A percentile compares a stretch with the other conserved stretches of the same genome.
These are phyloP conservation scores for Plenodomus tracheiphilus DNA, from an alignment of 2,329 filamentous ascomycete genomes.

Conservation along the genomic window DNA sequence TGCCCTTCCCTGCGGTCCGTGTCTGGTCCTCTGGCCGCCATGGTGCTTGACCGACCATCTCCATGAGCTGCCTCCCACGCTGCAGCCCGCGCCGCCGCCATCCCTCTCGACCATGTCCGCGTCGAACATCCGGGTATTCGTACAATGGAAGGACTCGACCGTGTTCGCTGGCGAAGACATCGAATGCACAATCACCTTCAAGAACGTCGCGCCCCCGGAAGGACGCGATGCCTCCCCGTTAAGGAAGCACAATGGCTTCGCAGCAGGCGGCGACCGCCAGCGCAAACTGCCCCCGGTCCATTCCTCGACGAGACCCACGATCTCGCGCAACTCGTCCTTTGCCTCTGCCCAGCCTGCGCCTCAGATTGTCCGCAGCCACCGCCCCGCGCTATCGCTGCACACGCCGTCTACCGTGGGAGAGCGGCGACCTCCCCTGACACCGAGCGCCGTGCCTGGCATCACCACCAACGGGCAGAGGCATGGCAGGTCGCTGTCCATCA, in stretches of 20 bases:
- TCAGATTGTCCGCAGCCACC: conserved; percentile 59
- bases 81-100: conserved; percentile 30
- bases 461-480: conserved; percentile 41
- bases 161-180: conserved; percentile 97
- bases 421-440: conserved; percentile 26
- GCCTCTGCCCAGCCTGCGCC: conserved; percentile 34
- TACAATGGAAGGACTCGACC: conserved; percentile 90
- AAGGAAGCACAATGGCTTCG: conserved; percentile 43
- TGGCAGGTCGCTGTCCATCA: conserved; percentile 54
- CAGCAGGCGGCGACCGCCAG: conserved; percentile 41
- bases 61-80: conserved; percentile 36
- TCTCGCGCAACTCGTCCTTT: conserved; percentile 43
- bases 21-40: conserved; percentile 24
- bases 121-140: conserved; percentile 86
- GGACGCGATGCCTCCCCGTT: conserved; percentile 36
- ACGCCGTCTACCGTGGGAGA: conserved; percentile 42
- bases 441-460: conserved; percentile 23
- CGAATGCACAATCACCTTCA: conserved; percentile 95
- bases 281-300: conserved; percentile 42
- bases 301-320: conserved; percentile 40
- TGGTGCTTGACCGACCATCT: conserved; percentile 29
- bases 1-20: no score
- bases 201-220: conserved; percentile 69
- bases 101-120: conserved; percentile 35
- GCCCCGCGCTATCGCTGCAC: conserved; percentile 67